Evolutionary conservation across 2,329 filamentous ascomycete genomes (phyloP).

Genomic region (Colletotrichum tamarilloi): DNA sequence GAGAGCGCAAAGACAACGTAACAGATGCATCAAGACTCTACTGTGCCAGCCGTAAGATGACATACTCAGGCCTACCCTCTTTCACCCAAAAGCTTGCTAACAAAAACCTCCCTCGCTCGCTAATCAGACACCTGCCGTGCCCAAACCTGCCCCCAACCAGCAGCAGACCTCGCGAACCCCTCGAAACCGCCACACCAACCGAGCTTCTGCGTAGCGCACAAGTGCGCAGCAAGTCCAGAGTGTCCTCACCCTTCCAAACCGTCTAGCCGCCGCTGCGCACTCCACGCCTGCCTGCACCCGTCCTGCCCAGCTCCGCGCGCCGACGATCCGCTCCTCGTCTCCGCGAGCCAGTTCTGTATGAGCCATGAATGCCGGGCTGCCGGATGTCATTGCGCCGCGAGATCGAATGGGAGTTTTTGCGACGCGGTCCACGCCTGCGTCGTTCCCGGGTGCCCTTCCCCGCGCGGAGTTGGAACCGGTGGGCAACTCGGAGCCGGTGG

Average conservation of each 20-base stretch:
- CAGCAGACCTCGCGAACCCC: constrained; percentile 13
- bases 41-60: constrained; percentile 23
- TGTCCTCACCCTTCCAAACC: constrained; percentile 25
- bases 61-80: neutral
- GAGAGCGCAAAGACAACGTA: constrained; percentile 14
- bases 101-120: neutral
- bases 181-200: neutral
- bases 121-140: constrained; percentile 26
- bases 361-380: constrained; percentile 27
- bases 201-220: constrained; percentile 29
- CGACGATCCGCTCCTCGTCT: constrained; percentile 18
- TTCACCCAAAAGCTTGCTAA: neutral
- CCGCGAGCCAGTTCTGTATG: constrained; percentile 23
- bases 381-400: neutral
- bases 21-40: constrained; percentile 12
- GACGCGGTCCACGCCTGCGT: constrained; percentile 28
- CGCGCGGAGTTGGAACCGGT: neutral
- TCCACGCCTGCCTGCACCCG: constrained; percentile 26
- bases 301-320: constrained; percentile 30
- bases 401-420: constrained; percentile 14
- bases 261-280: constrained; percentile 25
- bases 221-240: constrained; percentile 1
- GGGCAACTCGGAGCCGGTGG: neutral
- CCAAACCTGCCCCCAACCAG: constrained; percentile 21
- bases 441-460: constrained; percentile 10